These are phyloP conservation scores for Agapanthus africanus DNA, from an alignment of 106 monocot genomes.

Conservation along the genomic window DNA sequence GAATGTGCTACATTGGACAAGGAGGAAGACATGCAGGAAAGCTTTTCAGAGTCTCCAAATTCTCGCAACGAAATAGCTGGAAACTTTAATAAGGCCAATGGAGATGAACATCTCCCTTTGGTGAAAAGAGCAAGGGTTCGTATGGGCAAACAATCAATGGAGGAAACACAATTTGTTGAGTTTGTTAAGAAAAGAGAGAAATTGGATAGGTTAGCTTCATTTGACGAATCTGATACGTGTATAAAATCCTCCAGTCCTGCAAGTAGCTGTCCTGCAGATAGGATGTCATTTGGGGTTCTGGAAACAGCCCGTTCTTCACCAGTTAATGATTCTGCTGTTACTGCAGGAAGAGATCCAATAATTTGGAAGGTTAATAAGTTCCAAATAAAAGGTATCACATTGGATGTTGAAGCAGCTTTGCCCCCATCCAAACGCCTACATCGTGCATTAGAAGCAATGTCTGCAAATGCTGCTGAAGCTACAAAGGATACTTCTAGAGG, in stretches of 20 bases:
- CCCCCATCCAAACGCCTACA: conserved; percentile 98
- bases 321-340: conserved; percentile 14
- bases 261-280: conserved; percentile 13
- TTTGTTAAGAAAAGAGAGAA: conserved; percentile 10
- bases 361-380: conserved; percentile 29
- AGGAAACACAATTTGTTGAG: conserved; percentile 33
- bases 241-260: background rate
- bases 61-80: conserved; percentile 24
- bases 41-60: conserved; percentile 15
- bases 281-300: background rate
- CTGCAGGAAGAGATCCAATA: conserved; percentile 11
- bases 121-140: conserved; percentile 97
- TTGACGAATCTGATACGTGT: conserved; percentile 12
- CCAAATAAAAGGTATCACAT: conserved; percentile 17
- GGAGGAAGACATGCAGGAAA: conserved; percentile 12
- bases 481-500: conserved; percentile 26
- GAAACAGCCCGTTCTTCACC: conserved; percentile 14
- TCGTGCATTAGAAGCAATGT: conserved; percentile 98
- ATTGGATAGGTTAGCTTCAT: conserved; percentile 4
- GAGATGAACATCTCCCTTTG: conserved; percentile 93
- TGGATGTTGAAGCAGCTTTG: conserved; percentile 84
- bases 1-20: conserved; percentile 15
- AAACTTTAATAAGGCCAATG: conserved; percentile 41
- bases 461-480: conserved; percentile 81
- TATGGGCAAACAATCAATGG: conserved; percentile 46